Evolutionary conservation across 2,329 filamentous ascomycete genomes (phyloP), one percentile per base, ranked within the genome.

Genomic region (Pyrenophora seminiperda): DNA sequence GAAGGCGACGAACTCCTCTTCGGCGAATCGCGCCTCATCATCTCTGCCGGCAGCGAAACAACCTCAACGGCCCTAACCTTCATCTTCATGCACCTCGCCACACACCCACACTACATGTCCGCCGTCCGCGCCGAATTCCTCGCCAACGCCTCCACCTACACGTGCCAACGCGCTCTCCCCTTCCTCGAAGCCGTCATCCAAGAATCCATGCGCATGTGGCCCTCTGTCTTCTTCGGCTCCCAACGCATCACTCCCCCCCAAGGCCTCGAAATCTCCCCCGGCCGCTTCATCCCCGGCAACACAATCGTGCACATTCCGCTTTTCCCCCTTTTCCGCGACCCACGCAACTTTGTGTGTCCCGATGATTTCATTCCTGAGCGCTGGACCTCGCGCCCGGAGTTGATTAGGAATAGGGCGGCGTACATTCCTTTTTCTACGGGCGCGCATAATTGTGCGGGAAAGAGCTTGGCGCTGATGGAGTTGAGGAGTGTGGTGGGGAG

Each of bases 351-450:
- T 33, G 50, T 42, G 2, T 17, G 39, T 4, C 59, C 66, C 1
- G 47, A 64, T 22, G 53, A 63, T 0, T 70, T 70, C 34, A 34
- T 70, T 10, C 64, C 63, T 4, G 62, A 67, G 39, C 46, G 60
- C 3, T 67, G 64, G 64, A 64, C 56, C 0, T 55, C 49, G 6
- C 46, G 27, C 3, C 54, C 58, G 3, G 60, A 64, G 3, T 33
- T 66, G 14, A 45, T 66, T 3, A 33, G 56, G 1, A 57, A 62
- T 19, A 61, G 47, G 30, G 37, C 77, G 29, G 88, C 88, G 0
- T 91, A 89, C 70, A 88, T 84, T 48, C 86, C 89, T 1, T 90
- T 90, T 59, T 83, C 80, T 19, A 75, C 88, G 39, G 87, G 87
- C 0, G 81, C 85, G 0, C 76, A 87, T 18, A 85, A 83, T 5